Evolutionary conservation across 2,329 filamentous ascomycete genomes (phyloP), one percentile per base, ranked within the genome.

Genomic region (Myriangium duriaei): DNA sequence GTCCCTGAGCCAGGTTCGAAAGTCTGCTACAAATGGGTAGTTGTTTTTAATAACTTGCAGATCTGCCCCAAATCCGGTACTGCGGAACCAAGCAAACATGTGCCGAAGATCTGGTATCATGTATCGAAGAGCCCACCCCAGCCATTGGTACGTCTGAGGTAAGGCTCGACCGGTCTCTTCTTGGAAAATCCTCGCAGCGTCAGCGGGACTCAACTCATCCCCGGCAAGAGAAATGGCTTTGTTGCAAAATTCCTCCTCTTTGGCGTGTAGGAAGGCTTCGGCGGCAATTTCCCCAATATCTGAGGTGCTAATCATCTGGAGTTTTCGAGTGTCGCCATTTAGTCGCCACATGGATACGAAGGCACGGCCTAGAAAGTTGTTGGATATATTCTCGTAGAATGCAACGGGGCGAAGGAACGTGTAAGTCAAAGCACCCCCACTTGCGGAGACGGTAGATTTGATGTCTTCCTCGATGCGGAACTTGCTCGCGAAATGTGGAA

Each of bases 401-500:
- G 69, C 71, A 0, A 71, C 68, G 0, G 76, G 76, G 4, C 75
- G 66, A 3, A 80, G 57, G 24, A 79, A 69, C 0, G 72, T 76
- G 68, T 71, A 80, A 4, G 57, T 57, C 71, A 76, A 29, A 2
- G 57, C 60, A 1, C 59, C 57, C n/a, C n/a, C n/a, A n/a, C n/a
- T n/a, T n/a, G n/a, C n/a, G n/a, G 56, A 56, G 5, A 58, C 45
- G 24, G 58, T 54, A 12, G 64, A 56, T 15, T 68, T 57, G 11
- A 81, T 63, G 45, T 80, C 62, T 39, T 68, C 57, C 57, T 81
- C 77, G 47, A 80, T 74, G 7, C 66, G 53, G 46, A 72, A 64
- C 52, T 81, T 81, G 47, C 38, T 43, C 42, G 64, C 64, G 52
- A 81, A 81, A 53, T 81, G 75, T 0, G 72, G 70, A 34, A 80